phyloP scores from a whole-genome alignment of 2,329 filamentous ascomycete genomes.

The Penicillium sp. region DNA sequence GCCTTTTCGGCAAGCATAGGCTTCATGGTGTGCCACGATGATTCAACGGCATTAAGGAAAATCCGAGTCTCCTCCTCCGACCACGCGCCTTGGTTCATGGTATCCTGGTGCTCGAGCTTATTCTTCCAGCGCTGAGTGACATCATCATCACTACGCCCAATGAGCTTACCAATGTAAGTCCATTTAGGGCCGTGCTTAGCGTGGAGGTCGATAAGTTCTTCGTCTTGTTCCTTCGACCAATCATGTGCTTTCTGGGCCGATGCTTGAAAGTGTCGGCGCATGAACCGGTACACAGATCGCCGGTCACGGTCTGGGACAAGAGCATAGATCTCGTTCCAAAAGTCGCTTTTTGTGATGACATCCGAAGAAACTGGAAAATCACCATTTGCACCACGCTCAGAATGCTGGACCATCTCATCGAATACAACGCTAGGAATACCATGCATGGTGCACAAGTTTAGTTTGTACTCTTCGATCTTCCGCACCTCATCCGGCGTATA shows the following conservation, averaged over 20 bases:
- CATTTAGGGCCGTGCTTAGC: constrained; percentile 37
- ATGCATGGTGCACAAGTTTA: constrained; percentile 36
- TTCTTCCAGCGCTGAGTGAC: constrained; percentile 47
- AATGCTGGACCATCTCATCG: constrained; percentile 38
- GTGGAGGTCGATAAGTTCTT: constrained; percentile 38
- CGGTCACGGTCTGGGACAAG: constrained; percentile 38
- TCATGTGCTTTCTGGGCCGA: constrained; percentile 37
- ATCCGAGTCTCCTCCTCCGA: constrained; percentile 31
- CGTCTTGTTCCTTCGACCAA: constrained; percentile 44
- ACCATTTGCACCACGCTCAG: constrained; percentile 21
- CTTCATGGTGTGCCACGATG: constrained; percentile 23
- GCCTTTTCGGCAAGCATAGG: constrained; percentile 12
- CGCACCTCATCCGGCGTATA: constrained; percentile 34
- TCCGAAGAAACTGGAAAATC: constrained; percentile 25
- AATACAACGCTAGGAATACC: constrained; percentile 24
- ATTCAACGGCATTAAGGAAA: constrained; percentile 31
- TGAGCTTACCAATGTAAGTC: constrained; percentile 36
- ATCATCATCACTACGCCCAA: constrained; percentile 43
- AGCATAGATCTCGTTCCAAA: constrained; percentile 38
- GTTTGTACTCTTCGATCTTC: constrained; percentile 34
- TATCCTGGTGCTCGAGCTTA: constrained; percentile 38
- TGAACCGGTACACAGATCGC: constrained; percentile 43
- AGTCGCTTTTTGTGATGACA: constrained; percentile 32
- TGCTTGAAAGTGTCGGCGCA: constrained; percentile 44
- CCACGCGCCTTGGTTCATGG: constrained; percentile 40